Conservation (phyloP, 2,329 filamentous ascomycete genomes). For the Xylariaceae sp. region DNA sequence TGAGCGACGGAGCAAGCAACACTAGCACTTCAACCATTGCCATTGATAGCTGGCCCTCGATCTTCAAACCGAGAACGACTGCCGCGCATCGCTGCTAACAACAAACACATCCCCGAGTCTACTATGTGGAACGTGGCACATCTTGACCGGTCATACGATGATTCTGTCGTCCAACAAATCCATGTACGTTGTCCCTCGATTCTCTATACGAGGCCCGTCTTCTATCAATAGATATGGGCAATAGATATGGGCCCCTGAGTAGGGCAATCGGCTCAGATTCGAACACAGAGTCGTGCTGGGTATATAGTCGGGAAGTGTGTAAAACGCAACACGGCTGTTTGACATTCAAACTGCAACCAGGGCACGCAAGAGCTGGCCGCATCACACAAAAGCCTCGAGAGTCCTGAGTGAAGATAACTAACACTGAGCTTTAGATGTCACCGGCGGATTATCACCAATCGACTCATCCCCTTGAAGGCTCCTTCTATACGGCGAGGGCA, state of each 20-base stretch:
- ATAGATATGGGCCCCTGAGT: background rate
- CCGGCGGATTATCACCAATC: conserved; percentile 23
- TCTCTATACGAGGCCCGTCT: background rate
- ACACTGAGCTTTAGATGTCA: conserved; percentile 21
- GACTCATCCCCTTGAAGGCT: conserved; percentile 22
- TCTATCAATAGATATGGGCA: background rate
- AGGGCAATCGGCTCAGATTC: background rate
- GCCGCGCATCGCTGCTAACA: background rate
- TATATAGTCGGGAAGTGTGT: background rate
- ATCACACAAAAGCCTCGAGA: background rate
- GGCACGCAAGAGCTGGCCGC: background rate
- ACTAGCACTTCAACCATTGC: background rate
- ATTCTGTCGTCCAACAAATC: conserved; percentile 21
- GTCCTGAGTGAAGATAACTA: conserved; percentile 7
- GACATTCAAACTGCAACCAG: background rate
- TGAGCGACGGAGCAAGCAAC: conserved; percentile 11
- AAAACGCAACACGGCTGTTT: background rate
- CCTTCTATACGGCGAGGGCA: conserved; percentile 22
- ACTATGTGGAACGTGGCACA: conserved; percentile 27
- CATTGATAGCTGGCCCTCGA: conserved; percentile 5
- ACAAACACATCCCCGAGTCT: conserved; percentile 10
- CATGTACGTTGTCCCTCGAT: conserved; percentile 22
- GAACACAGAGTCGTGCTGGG: background rate
- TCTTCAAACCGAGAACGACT: conserved; percentile 2
- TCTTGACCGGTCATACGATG: conserved; percentile 22